Base-by-base conservation (phyloP, 208 protist genomes). In the Zelonia costaricensis region DNA sequence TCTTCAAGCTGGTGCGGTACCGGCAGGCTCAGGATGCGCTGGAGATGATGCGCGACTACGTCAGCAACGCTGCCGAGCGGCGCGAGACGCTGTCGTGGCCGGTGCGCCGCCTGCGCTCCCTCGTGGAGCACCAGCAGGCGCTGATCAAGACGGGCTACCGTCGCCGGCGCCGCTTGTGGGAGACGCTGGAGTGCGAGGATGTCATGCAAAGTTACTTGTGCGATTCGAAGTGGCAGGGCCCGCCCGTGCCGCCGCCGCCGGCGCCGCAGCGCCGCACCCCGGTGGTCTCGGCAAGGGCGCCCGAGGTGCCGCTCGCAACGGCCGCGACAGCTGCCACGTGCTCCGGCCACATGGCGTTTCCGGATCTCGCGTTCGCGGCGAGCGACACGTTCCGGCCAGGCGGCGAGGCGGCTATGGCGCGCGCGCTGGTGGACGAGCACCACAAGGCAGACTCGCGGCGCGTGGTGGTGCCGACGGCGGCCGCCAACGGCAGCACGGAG, bases 1-100 rank as follows among this genome's bases (percentile, higher is more conserved):
- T 88, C 1, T 81, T 88, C 53, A 51, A 67, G 45, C 51, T 80
- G 36, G 74, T 88, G 40, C 74, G 74, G n/a, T 68, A 42, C 16
- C 63, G 65, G 8, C 69, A 74, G 27, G 60, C 53, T 9, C 75
- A 74, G 22, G 62, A 64, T n/a, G 77, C 77, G 13, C 23, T 77
- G 13, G 13, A 40, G 44, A 48, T 38, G 6, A 40, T 78, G n/a
- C 39, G 65, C 10, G 36, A 40, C 25, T 75, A 78, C 63, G 44
- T 69, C 20, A 31, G 22, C 13, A 43, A 39, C 8, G 48, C 54
- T 1, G 28, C 40, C 10, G 44, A 59, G 12, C 51, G 51, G 4
- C 43, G 39, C 3, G 55, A 68, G 9, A 2, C 18, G 23, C n/a
- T 74, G 6, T 55, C 69, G 27, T 88, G 81, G 81, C 30, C 51